Base-by-base conservation (phyloP, 495 filamentous ascomycete genomes). In the Penicillium samsonianum region DNA sequence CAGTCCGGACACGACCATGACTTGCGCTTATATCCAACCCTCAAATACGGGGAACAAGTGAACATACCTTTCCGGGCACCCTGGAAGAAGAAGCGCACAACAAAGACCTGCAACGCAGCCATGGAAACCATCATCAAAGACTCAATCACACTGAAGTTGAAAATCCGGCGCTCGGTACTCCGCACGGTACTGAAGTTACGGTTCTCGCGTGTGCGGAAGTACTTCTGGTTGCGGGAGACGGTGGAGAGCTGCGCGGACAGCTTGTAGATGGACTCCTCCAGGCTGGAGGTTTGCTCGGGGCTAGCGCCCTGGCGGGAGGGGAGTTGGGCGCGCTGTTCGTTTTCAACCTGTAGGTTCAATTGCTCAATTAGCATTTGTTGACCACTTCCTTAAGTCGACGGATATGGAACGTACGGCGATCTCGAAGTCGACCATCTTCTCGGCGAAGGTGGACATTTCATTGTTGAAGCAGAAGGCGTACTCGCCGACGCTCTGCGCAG, bases 381-480 rank as follows among this genome's bases (percentile, higher is more conserved):
- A 7, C 19, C 6, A 19, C 11, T 26, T n/a, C 26, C 10, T 25
- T 1, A 23, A 31, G 19, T 37, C 1, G 16, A 30, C 37, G 10
- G 10, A 37, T 22, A 7, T 30, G 49, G 12, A 35, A 76, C 89
- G 59, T 78, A 97, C 94, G 62, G 94, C 83, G 70, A 99, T 96
- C 77, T 99, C 95, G 68, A 99, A 98, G 70, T 99, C 94, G 51
- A 99, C 92, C 75, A 93, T 86, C 76, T 99, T 99, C 78, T 99
- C 95, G 22, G 93, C 87, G 65, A 94, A 96, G 3, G 93, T 98
- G 64, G 90, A 94, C 90, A 98, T 96, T 65, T 96, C 90, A 66
- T 98, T 99, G 76, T 94, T 87, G 79, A 99, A 98, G 82, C 95
- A 99, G 75, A 98, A 97, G 53, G 84, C 84, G 76, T 98, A 98